Conservation (phyloP, 1,139 yeast species). For the Candida sp. region DNA sequence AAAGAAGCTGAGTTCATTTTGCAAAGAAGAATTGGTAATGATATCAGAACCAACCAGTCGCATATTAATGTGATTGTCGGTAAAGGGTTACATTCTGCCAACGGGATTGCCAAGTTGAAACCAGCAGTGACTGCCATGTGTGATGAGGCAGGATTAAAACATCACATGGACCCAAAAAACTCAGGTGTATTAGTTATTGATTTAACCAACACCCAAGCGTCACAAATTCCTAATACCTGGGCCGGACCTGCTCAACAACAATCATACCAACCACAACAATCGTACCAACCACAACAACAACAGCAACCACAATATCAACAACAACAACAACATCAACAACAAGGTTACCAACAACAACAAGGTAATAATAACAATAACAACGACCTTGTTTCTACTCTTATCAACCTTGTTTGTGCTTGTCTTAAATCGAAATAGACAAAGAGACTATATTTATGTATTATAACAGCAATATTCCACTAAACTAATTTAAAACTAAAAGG, state of each 20-base stretch:
- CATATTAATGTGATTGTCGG: slow-evolving; percentile 78
- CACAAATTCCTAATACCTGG: slow-evolving; percentile 54
- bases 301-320: slow-evolving; percentile 19
- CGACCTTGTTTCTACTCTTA: slow-evolving; percentile 24
- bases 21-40: slow-evolving; percentile 70
- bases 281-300: slow-evolving; percentile 26
- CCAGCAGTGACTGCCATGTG: slow-evolving; percentile 88
- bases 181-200: slow-evolving; percentile 78
- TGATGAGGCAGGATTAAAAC: slow-evolving; percentile 56
- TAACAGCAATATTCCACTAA: too few relatives aligned
- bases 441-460: background rate
- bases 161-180: slow-evolving; percentile 65
- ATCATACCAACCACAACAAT: slow-evolving; percentile 24
- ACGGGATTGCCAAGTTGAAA: slow-evolving; percentile 81
- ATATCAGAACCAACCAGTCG: slow-evolving; percentile 55
- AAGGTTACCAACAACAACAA: slow-evolving; percentile 16
- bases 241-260: slow-evolving; percentile 22
- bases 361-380: slow-evolving; percentile 16
- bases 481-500: background rate
- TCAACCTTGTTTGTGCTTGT: slow-evolving; percentile 33
- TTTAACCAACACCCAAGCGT: slow-evolving; percentile 36
- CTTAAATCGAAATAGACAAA: slow-evolving; percentile 12
- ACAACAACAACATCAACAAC: slow-evolving; percentile 14
- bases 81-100: slow-evolving; percentile 83
- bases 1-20: slow-evolving; percentile 83